phyloP scores from a whole-genome alignment of 2,329 filamentous ascomycete species.

The Monosporascus cannonballus region DNA sequence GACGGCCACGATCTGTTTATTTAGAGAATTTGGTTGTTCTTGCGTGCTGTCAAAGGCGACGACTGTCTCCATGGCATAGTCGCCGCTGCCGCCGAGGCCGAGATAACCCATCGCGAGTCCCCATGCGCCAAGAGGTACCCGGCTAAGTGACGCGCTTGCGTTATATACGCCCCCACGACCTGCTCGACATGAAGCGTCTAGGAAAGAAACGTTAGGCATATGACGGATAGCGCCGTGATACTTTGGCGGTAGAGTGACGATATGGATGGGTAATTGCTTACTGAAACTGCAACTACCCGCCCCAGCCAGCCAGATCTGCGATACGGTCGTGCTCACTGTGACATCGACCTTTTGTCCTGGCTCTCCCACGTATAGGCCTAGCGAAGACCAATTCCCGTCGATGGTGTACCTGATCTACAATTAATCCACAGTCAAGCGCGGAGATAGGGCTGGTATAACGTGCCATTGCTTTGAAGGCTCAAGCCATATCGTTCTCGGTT shows the following conservation, averaged over 20 bases:
- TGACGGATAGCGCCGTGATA: not conserved
- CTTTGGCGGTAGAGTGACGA: not conserved
- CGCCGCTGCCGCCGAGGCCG: conserved; percentile 54
- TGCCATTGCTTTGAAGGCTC: conserved; percentile 27
- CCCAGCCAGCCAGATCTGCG: conserved; percentile 65
- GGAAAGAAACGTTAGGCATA: conserved; percentile 8
- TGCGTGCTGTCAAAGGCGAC: conserved; percentile 33
- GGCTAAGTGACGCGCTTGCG: conserved; percentile 46
- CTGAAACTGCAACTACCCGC: conserved; percentile 47
- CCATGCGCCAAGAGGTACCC: conserved; percentile 54
- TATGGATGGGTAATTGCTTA: conserved; percentile 26
- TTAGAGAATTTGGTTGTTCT: conserved; percentile 33
- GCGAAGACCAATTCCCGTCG: conserved; percentile 68
- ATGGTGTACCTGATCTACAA: conserved; percentile 24
- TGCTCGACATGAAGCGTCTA: conserved; percentile 45
- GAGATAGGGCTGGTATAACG: conserved; percentile 9
- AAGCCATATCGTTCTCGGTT: conserved; percentile 21
- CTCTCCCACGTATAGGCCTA: conserved; percentile 45
- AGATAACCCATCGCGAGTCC: conserved; percentile 53
- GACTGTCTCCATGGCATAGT: conserved; percentile 54
- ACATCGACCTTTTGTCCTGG: conserved; percentile 49
- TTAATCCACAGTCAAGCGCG: conserved; percentile 12
- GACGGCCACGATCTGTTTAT: conserved; percentile 41
- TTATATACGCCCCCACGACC: conserved; percentile 56
- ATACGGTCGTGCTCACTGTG: conserved; percentile 59